phyloP scores from a whole-genome alignment of 2,329 filamentous ascomycete species.

The Aspergillus ruber region DNA sequence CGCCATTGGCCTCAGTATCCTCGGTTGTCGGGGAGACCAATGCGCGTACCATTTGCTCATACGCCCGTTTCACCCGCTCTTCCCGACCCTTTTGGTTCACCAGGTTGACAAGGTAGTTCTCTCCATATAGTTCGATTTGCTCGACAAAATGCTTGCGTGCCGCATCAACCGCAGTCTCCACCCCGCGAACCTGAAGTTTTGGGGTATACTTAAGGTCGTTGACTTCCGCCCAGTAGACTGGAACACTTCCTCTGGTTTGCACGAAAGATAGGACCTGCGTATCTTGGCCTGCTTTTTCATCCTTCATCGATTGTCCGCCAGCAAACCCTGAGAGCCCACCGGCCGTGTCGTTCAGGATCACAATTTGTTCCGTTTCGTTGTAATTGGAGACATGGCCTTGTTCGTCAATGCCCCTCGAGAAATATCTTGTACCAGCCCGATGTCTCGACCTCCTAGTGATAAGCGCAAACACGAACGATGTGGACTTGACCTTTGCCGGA shows the following conservation, averaged over 20 bases:
- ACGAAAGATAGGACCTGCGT: conserved; percentile 90
- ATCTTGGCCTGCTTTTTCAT: conserved; percentile 66
- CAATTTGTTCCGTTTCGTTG: conserved; percentile 93
- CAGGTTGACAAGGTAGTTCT: conserved; percentile 94
- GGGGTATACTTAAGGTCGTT: conserved; percentile 90
- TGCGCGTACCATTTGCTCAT: conserved; percentile 79
- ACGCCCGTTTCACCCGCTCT: conserved; percentile 80
- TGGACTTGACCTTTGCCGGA: conserved; percentile 77
- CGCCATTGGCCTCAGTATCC: conserved; percentile 56
- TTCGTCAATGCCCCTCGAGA: conserved; percentile 89
- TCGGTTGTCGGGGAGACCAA: conserved; percentile 66
- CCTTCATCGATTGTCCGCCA: conserved; percentile 68
- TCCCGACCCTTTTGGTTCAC: conserved; percentile 96
- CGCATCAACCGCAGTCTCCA: conserved; percentile 72
- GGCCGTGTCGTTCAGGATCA: conserved; percentile 77
- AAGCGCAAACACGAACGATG: conserved; percentile 73
- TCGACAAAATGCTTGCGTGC: conserved; percentile 85
- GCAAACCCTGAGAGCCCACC: conserved; percentile 73
- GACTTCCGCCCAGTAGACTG: conserved; percentile 92
- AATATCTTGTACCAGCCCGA: conserved; percentile 86
- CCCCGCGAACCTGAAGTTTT: conserved; percentile 76
- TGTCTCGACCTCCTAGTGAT: conserved; percentile 86
- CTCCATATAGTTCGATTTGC: conserved; percentile 87
- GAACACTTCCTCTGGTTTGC: conserved; percentile 92
- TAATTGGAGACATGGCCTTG: conserved; percentile 95